Evolutionary conservation across 495 filamentous ascomycete genomes (phyloP).

Genomic region (Cryomyces minteri): DNA sequence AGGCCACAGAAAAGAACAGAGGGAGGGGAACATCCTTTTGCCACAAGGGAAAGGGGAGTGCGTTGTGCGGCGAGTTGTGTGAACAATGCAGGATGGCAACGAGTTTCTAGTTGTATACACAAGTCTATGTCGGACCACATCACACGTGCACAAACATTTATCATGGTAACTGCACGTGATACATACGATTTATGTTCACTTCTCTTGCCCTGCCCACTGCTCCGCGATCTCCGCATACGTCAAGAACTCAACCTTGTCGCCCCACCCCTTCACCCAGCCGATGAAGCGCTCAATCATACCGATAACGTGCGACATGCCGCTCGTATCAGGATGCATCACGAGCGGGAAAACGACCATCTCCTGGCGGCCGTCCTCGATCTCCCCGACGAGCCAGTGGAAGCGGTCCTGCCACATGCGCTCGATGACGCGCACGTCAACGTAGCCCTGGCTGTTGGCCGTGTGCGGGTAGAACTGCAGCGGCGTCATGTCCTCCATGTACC

Average conservation of each 20-base stretch:
- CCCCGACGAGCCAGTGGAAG: slow-evolving; percentile 19
- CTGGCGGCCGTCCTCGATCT: slow-evolving; percentile 7
- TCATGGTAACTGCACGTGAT: too few relatives aligned
- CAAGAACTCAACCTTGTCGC: slow-evolving; percentile 29
- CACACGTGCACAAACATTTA: too few relatives aligned
- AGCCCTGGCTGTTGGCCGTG: slow-evolving; percentile 31
- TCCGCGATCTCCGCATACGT: slow-evolving; percentile 22
- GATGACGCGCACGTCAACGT: slow-evolving; percentile 30
- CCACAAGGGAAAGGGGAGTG: too few relatives aligned
- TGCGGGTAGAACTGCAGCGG: slow-evolving; percentile 34
- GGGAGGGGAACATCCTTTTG: too few relatives aligned
- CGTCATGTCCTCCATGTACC: slow-evolving; percentile 40
- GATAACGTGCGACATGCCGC: slow-evolving; percentile 43
- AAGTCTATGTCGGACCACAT: too few relatives aligned
- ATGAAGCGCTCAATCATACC: slow-evolving; percentile 39
- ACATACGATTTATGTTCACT: too few relatives aligned
- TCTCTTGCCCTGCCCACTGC: slow-evolving; percentile 11
- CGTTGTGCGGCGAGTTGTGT: too few relatives aligned
- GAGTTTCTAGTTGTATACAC: too few relatives aligned
- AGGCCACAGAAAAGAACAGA: too few relatives aligned
- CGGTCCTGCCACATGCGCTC: slow-evolving; percentile 37
- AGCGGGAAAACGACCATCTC: slow-evolving; percentile 27
- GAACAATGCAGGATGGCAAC: too few relatives aligned
- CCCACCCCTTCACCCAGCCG: slow-evolving; percentile 28
- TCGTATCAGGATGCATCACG: slow-evolving; percentile 39